Evolutionary conservation across 139 green algal genomes (phyloP), one percentile per base, ranked within the genome.

Genomic region (Chlamydomonas urium): DNA sequence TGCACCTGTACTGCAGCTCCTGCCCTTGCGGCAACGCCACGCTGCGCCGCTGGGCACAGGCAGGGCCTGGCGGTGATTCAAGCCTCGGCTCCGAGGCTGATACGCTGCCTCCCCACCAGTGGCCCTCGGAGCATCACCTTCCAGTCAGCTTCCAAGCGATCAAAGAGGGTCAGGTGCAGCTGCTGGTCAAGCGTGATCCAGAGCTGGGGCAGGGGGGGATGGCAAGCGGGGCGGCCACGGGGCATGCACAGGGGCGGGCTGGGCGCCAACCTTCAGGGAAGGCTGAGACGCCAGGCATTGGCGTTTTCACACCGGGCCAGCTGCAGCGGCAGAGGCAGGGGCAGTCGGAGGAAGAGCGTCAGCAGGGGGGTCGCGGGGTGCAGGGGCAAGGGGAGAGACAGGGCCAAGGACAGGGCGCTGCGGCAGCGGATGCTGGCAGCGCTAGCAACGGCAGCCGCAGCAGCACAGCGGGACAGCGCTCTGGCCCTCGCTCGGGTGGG

Each of bases 1-100:
- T 71, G 17, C 63, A 71, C 38, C 57, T 71, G 8, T 71, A 71
- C 37, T 58, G 63, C 63, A 71, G 63, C 63, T 71, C 63, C 38
- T 71, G 63, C 63, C 63, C 63, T n/a, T 71, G 63, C 26, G 63
- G 63, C 8, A 71, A 71, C 38, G 63, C 63, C 4, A 33, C 63
- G 4, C 63, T 71, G 17, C 31, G 63, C 14, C 33, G 63, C 4
- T 71, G 63, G 63, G 63, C 63, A 23, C 37, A 56, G n/a, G 38
- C 36, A 3, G 63, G 63, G 6, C 57, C 57, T 31, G 63, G 63
- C 8, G 63, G 63, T 23, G 63, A 71, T 21, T 8, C 63, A 35
- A 37, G 10, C 4, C 63, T 71, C 5, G 63, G 63, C 31, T 31
- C 24, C 8, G 34, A 17, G 24, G 63, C 63, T 6, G 4, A 24